Percentiles rank a stretch among this genome's conserved stretches.
These are phyloP conservation scores for Apiotrichum gracile DNA, from an alignment of 1,284 basidiomycete species.

Conservation along the genomic window DNA sequence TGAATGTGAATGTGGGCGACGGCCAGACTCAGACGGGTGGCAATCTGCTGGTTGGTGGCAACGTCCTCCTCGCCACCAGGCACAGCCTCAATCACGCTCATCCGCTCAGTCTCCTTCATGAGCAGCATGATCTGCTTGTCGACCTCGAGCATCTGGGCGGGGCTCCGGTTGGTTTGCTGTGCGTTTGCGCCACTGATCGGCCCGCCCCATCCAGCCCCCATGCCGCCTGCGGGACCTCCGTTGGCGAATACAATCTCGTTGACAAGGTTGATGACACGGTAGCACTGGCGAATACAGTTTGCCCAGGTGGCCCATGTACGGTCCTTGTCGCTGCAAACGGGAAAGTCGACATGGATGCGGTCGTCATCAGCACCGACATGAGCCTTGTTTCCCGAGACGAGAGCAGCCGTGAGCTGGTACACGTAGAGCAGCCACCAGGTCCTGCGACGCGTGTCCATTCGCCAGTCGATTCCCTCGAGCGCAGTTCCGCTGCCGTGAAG, in stretches of 20 bases:
- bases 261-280: constrained; percentile 34
- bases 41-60: constrained; percentile 43
- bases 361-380: constrained; percentile 36
- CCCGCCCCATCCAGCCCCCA: background rate
- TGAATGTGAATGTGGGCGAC: constrained; percentile 47
- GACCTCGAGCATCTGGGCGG: constrained; percentile 30
- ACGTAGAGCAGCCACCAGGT: constrained; percentile 46
- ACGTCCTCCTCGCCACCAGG: constrained; percentile 48
- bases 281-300: constrained; percentile 34
- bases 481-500: constrained; percentile 10
- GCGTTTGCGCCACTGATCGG: background rate
- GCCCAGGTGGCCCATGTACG: constrained; percentile 44
- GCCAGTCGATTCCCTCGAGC: constrained; percentile 43
- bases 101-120: constrained; percentile 41
- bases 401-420: constrained; percentile 29
- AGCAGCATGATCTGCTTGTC: constrained; percentile 39
- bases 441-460: constrained; percentile 40
- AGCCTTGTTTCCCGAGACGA: constrained; percentile 32
- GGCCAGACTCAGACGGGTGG: constrained; percentile 39
- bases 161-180: background rate
- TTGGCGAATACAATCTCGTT: constrained; percentile 32
- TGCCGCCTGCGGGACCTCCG: background rate
- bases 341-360: constrained; percentile 41
- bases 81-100: constrained; percentile 37
- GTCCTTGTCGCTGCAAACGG: constrained; percentile 36